These are phyloP conservation scores for Mycena leptocephala DNA, from an alignment of 768 basidiomycete species.

Conservation along the genomic window DNA sequence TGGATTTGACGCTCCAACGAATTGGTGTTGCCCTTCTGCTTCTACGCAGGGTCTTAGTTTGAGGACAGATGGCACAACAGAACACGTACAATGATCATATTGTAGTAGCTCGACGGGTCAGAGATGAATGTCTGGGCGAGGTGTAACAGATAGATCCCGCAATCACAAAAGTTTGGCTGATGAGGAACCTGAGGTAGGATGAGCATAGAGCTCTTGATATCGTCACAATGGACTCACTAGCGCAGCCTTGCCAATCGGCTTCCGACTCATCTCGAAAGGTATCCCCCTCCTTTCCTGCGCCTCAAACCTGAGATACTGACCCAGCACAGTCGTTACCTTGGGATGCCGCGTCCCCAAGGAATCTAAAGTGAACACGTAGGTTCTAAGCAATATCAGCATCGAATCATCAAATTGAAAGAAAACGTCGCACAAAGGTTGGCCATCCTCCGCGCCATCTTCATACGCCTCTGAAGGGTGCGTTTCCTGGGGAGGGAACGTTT, in stretches of 20 bases:
- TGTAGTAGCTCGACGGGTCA: constrained; percentile 68
- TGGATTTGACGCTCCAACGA: constrained; percentile 44
- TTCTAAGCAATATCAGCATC: constrained; percentile 57
- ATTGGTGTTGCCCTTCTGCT: constrained; percentile 22
- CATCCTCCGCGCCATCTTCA: constrained; percentile 40
- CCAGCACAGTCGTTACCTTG: constrained; percentile 73
- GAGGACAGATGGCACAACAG: not conserved
- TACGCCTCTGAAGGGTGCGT: constrained; percentile 14
- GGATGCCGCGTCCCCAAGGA: constrained; percentile 87
- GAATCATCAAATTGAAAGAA: not conserved
- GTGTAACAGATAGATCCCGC: constrained; percentile 93
- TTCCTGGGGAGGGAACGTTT: constrained; percentile 11
- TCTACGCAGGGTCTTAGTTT: not conserved
- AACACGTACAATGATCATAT: constrained; percentile 63
- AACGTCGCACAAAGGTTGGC: constrained; percentile 30
- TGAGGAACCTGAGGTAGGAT: constrained; percentile 76
- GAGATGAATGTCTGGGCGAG: constrained; percentile 85
- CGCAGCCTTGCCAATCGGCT: constrained; percentile 65
- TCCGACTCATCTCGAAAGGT: constrained; percentile 47
- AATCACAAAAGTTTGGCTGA: constrained; percentile 94
- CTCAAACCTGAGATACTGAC: constrained; percentile 81
- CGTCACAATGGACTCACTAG: constrained; percentile 56
- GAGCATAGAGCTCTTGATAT: not conserved
- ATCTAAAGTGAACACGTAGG: constrained; percentile 91
- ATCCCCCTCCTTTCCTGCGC: constrained; percentile 79